Conservation (phyloP, 768 basidiomycete genomes). For the Coprinopsis sp. region DNA sequence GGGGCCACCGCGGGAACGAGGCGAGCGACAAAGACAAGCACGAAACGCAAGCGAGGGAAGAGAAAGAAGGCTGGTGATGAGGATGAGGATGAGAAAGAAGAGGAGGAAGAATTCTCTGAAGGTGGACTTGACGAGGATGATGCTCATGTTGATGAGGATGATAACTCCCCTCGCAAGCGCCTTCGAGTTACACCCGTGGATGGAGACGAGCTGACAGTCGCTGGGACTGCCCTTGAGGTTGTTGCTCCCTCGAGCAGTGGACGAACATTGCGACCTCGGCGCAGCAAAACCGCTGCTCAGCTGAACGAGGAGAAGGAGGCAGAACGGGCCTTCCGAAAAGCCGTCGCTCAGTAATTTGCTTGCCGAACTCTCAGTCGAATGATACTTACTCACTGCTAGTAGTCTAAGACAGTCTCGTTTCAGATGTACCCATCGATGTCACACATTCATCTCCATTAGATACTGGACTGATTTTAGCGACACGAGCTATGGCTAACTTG, state of each 20-base stretch:
- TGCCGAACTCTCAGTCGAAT: no score
- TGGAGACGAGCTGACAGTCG: not conserved
- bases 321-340: constrained; percentile 47
- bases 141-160: constrained; percentile 11
- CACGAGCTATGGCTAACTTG: no score
- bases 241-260: constrained; percentile 29
- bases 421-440: no score
- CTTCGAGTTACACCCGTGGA: not conserved
- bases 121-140: constrained; percentile 12
- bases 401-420: no score
- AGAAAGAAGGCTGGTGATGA: constrained; percentile 14
- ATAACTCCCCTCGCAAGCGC: constrained; percentile 6
- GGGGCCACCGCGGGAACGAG: not conserved
- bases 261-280: constrained; percentile 56
- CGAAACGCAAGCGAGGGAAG: not conserved
- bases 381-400: no score
- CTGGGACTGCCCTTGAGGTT: constrained; percentile 13
- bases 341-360: constrained; percentile 26
- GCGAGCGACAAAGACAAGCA: not conserved
- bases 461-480: no score
- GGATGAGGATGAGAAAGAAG: constrained; percentile 12
- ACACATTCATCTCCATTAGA: no score
- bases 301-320: constrained; percentile 43
- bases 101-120: constrained; percentile 3
- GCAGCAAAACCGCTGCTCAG: constrained; percentile 46